A percentile compares a stretch with the other conserved stretches of the same genome.
Conservation (phyloP, 495 filamentous ascomycete species). For the Jackrogersella multiformis region DNA sequence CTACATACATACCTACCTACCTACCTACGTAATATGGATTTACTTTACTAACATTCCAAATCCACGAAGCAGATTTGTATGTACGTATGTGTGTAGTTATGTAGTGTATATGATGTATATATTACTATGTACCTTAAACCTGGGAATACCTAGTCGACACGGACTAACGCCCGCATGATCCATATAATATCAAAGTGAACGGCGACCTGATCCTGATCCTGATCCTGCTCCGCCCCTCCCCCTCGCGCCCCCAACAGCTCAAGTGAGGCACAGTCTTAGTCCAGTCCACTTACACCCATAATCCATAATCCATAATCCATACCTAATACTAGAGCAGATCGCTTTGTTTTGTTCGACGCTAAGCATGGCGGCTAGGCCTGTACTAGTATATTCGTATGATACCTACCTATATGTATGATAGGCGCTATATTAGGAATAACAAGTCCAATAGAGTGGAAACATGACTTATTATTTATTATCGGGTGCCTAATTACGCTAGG, state of each 20-base stretch:
- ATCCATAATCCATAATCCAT: not conserved
- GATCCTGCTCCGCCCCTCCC: not conserved
- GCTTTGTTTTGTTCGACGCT: slow-evolving; percentile 5
- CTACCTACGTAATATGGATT: too few relatives aligned
- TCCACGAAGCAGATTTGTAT: too few relatives aligned
- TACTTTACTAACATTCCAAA: too few relatives aligned
- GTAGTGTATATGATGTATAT: too few relatives aligned
- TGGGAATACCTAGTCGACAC: too few relatives aligned
- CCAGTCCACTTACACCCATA: not conserved
- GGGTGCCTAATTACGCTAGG: slow-evolving; percentile 8
- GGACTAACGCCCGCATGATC: not conserved
- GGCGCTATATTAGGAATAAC: not conserved
- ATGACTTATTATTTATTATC: slow-evolving; percentile 12
- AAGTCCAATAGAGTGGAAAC: slow-evolving; percentile 7
- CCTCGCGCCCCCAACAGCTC: not conserved
- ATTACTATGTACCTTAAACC: too few relatives aligned
- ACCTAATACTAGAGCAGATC: slow-evolving; percentile 6
- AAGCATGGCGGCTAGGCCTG: not conserved
- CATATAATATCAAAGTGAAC: slow-evolving; percentile 9
- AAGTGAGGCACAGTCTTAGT: not conserved
- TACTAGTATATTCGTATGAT: slow-evolving; percentile 1
- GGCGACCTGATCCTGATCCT: slow-evolving; percentile 18
- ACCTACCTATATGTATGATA: too few relatives aligned
- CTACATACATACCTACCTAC: not conserved
- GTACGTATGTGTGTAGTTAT: too few relatives aligned